Evolutionary conservation across 805 yeast genomes (phyloP).

Genomic region (Saturnispora saitoi): DNA sequence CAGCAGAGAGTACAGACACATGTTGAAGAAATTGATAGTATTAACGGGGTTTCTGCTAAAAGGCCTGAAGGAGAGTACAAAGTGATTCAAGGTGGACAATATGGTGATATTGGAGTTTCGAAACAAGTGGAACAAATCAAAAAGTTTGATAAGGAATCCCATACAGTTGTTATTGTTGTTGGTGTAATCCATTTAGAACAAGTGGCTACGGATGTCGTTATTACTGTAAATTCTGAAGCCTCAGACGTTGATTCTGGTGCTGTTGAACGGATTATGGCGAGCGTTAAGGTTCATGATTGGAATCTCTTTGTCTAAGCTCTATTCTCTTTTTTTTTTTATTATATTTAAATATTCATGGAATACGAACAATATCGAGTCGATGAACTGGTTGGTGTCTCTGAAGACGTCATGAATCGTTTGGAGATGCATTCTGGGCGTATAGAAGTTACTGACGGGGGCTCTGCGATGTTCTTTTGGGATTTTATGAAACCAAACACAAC

Average conservation of each 20-base stretch:
- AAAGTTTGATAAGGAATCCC: conserved; percentile 4
- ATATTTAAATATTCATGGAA: neutral
- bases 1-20: neutral
- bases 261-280: neutral
- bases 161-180: neutral
- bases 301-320: conserved; percentile 3
- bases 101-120: conserved; percentile 1
- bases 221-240: neutral
- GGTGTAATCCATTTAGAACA: conserved; percentile 5
- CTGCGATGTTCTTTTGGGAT: conserved; percentile 66
- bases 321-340: neutral
- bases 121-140: neutral
- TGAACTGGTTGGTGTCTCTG: neutral
- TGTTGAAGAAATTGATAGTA: neutral
- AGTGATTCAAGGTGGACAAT: neutral
- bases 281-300: conserved; percentile 6
- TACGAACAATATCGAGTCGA: neutral
- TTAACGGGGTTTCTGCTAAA: neutral
- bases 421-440: conserved; percentile 14
- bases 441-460: conserved; percentile 6
- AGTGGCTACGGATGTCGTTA: neutral
- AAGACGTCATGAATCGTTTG: neutral
- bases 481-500: conserved; percentile 30
- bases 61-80: neutral
- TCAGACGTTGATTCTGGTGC: neutral